Evolutionary conservation across 1,139 yeast genomes (phyloP).

Genomic region (Kodamaea fungicola): DNA sequence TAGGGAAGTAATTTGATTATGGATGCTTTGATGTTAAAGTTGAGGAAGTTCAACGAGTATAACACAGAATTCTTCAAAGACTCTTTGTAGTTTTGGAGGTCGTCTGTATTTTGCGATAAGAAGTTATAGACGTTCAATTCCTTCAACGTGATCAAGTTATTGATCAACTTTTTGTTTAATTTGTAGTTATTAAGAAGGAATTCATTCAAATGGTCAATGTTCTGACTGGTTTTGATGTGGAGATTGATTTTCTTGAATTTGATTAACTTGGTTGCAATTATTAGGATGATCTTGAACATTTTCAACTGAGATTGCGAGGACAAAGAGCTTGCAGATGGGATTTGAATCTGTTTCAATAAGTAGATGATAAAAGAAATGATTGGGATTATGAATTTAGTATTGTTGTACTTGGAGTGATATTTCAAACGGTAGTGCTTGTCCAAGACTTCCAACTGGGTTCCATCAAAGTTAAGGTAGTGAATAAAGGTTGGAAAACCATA

Average conservation of each 20-base stretch:
- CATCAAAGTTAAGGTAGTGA: conserved; percentile 13
- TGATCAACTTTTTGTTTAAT: conserved; percentile 37
- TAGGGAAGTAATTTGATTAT: conserved; percentile 31
- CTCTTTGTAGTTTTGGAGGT: conserved; percentile 4
- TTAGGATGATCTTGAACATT: conserved; percentile 32
- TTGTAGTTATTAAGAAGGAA: conserved; percentile 36
- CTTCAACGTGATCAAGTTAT: conserved; percentile 29
- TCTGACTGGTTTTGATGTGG: conserved; percentile 23
- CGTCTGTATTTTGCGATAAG: conserved; percentile 6
- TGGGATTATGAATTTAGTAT: conserved; percentile 12
- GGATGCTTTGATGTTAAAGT: conserved; percentile 26
- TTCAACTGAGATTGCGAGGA: conserved; percentile 11
- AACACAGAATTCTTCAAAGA: conserved; percentile 8
- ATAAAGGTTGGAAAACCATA: conserved; percentile 7
- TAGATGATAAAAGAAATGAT: conserved; percentile 22
- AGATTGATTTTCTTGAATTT: conserved; percentile 25
- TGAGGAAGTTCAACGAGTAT: conserved; percentile 23
- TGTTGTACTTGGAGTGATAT: conserved; percentile 9
- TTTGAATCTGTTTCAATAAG: conserved; percentile 20
- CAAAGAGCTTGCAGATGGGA: conserved; percentile 1
- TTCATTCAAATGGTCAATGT: conserved; percentile 22
- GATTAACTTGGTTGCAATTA: conserved; percentile 29
- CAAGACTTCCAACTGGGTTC: conserved; percentile 10
- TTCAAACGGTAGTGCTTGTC: conserved; percentile 10
- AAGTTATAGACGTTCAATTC: conserved; percentile 27